Base-by-base conservation (phyloP, 768 basidiomycete genomes). In the Mycena maculata region DNA sequence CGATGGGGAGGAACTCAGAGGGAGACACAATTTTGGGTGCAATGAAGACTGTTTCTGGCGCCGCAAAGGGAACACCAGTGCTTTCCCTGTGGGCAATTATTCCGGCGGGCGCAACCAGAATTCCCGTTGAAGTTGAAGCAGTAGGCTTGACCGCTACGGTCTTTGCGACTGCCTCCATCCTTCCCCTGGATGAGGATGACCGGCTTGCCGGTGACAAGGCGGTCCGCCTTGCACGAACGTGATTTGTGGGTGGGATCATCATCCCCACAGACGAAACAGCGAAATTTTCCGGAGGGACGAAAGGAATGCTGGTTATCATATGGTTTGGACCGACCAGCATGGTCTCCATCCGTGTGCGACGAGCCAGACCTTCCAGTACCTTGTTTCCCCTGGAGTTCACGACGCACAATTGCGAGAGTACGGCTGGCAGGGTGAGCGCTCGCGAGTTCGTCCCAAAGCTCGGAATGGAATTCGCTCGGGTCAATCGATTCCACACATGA, bases 21-120 rank as follows among this genome's bases (percentile, higher is more conserved):
- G 6, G 31, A 18, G 20, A 20, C 12, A 58, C 72, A 75, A n/a
- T n/a, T n/a, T n/a, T n/a, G n/a, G n/a, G n/a, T n/a, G n/a, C n/a
- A n/a, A n/a, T n/a, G n/a, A n/a, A 25, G 23, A 11, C 60, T 42
- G 22, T 47, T 23, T 2, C 22, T 20, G 11, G 15, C 28, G 25
- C 67, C 59, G 59, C 74, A 76, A 16, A 76, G 64, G 5, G 72
- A 44, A 48, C 75, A 74, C 41, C 39, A 30, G 59, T 76, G 72
- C 16, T 65, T 18, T 10, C 50, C 49, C 22, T 56, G 45, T 2
- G 33, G 2, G 30, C 53, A 47, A 20, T 25, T 20, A 3, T 5
- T 9, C 2, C 36, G 49, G 25, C 23, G 3, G 20, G 22, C 31
- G 58, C 62, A 71, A 25, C 71, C 60, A 2, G 31, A n/a, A 28